Conservation (phyloP, 2,329 filamentous ascomycete genomes). For the Phoma sp. region DNA sequence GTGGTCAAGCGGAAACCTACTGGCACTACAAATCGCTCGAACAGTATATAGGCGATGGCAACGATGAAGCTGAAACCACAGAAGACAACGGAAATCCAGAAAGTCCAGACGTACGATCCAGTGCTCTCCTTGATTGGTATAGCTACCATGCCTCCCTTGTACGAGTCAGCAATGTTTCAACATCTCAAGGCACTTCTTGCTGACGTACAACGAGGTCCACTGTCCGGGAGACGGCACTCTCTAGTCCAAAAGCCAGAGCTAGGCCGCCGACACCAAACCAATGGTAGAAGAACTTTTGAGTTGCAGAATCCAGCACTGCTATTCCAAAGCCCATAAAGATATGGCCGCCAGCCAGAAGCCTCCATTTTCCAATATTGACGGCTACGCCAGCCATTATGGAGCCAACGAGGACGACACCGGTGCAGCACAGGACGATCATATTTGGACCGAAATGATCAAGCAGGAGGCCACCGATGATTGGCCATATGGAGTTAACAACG, state of each 20-base stretch:
- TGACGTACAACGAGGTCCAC: background rate
- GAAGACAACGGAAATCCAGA: conserved; percentile 2
- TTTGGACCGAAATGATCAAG: conserved; percentile 5
- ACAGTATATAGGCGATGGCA: background rate
- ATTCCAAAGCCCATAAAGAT: conserved; percentile 8
- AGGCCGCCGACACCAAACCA: conserved; percentile 1
- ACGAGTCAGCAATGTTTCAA: background rate
- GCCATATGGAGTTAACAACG: conserved; percentile 3
- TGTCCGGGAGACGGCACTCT: conserved; percentile 1
- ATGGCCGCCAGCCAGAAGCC: conserved; percentile 1
- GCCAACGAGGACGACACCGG: background rate
- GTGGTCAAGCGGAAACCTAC: background rate
- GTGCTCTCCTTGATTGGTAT: conserved; percentile 1
- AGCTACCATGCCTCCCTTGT: background rate
- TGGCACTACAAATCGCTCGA: conserved; percentile 2
- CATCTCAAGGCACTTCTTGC: background rate
- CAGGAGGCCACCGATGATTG: conserved; percentile 1
- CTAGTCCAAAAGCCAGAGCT: conserved; percentile 1
- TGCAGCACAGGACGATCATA: conserved; percentile 1
- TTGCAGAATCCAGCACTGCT: conserved; percentile 2
- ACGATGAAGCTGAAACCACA: background rate
- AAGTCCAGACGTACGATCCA: conserved; percentile 2
- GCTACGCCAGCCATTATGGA: background rate
- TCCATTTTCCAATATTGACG: conserved; percentile 1
- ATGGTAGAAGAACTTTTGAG: conserved; percentile 9